A percentile compares a stretch with the other conserved stretches of the same genome.
Conservation (phyloP, 2,329 filamentous ascomycete species). For the Rosellinia necatrix region DNA sequence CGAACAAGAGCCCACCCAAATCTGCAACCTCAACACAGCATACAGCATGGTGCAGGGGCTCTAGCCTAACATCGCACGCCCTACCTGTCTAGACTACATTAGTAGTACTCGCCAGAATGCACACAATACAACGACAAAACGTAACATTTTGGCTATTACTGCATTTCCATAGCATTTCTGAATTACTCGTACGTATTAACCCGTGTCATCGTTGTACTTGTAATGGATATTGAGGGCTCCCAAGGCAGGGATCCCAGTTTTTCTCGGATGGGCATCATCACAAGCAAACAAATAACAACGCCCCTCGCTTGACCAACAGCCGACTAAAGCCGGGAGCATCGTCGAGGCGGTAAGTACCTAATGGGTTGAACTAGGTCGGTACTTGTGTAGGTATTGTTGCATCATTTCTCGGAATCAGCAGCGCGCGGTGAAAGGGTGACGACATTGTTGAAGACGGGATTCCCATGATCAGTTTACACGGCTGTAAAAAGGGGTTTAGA, state of each 20-base stretch:
- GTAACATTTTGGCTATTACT: background rate
- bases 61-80: too few species aligned
- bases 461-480: background rate
- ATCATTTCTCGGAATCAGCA: background rate
- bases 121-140: too few species aligned
- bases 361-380: too few species aligned
- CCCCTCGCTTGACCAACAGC: background rate
- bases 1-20: background rate
- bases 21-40: background rate
- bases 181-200: background rate
- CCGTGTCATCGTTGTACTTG: too few species aligned
- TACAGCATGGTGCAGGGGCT: background rate
- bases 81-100: too few species aligned
- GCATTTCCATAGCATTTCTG: too few species aligned
- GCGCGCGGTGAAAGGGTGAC: background rate
- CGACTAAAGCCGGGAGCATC: constrained; percentile 2
- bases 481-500: too few species aligned
- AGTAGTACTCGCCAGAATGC: too few species aligned
- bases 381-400: background rate
- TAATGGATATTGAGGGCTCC: background rate
- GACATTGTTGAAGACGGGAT: constrained; percentile 4
- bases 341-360: background rate
- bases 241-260: background rate
- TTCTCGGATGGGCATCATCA: background rate
- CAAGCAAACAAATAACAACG: constrained; percentile 2